These are phyloP conservation scores for Aspergillus bridgeri DNA, from an alignment of 495 filamentous ascomycete genomes.

Conservation along the genomic window DNA sequence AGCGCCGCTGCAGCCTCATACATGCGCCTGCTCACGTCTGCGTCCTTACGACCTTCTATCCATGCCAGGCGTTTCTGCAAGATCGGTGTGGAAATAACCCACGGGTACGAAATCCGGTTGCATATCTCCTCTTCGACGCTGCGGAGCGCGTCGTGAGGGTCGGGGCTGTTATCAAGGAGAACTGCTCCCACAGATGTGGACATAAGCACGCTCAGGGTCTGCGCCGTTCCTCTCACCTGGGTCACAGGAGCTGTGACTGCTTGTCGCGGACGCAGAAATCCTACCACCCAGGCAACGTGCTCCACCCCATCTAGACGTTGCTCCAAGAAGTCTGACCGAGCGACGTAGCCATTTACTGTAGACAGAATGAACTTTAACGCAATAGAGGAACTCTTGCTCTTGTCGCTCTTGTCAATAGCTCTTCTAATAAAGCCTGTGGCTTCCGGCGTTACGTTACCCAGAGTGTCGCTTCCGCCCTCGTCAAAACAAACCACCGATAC, in stretches of 20 bases:
- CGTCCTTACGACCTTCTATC: not conserved
- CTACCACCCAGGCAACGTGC: not conserved
- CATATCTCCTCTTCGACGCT: not conserved
- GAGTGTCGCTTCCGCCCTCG: no score
- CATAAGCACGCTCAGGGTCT: not conserved
- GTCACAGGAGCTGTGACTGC: not conserved
- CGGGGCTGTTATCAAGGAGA: not conserved
- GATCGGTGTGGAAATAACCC: not conserved
- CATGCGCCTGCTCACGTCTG: not conserved
- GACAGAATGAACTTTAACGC: not conserved
- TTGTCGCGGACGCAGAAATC: not conserved
- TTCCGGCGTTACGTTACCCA: no score
- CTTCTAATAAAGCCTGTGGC: no score
- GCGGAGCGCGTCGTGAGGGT: no score
- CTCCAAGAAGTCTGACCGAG: not conserved
- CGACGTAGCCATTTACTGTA: not conserved
- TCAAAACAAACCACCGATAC: no score
- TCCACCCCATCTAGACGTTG: not conserved
- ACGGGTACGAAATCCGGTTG: slow-evolving; percentile 6
- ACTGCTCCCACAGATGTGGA: not conserved
- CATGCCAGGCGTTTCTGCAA: not conserved
- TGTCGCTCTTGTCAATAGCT: no score
- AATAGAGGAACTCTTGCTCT: no score
- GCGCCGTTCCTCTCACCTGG: not conserved
- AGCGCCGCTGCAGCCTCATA: slow-evolving; percentile 37